Evolutionary conservation across 176 grass and related monocot species (phyloP).

Genomic region (Rhynchospora tenuis): DNA sequence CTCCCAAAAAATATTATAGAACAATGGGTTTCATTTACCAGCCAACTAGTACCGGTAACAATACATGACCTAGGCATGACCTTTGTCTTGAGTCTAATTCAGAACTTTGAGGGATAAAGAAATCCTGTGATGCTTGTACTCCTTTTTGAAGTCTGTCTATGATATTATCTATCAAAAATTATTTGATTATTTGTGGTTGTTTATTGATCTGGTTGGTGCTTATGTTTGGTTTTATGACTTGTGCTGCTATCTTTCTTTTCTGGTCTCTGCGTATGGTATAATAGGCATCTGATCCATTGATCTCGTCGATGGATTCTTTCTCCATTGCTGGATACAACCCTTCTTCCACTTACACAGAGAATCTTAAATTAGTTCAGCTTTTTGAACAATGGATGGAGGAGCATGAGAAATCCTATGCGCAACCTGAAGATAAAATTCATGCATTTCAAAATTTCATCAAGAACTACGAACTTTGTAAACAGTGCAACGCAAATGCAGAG

Average conservation of each 20-base stretch:
- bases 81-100: neutral
- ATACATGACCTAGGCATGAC: neutral
- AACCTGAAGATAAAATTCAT: conserved; percentile 25
- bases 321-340: conserved; percentile 31
- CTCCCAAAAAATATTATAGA: neutral
- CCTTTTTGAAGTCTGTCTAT: neutral
- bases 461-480: conserved; percentile 23
- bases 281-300: conserved; percentile 78
- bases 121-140: neutral
- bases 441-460: conserved; percentile 34
- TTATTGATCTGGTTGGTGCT: neutral
- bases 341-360: conserved; percentile 2
- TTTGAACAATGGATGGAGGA: conserved; percentile 35
- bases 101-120: neutral
- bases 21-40: neutral
- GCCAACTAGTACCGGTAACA: neutral
- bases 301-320: conserved; percentile 84
- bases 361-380: neutral
- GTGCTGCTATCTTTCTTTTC: neutral
- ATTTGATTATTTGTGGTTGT: neutral
- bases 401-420: conserved; percentile 29
- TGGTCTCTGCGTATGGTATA: neutral
- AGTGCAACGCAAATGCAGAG: neutral
- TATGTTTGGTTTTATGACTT: neutral
- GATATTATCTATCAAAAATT: neutral